These are phyloP conservation scores for Pestalotiopsis sp. DNA, from an alignment of 2,329 filamentous ascomycete genomes.

Conservation along the genomic window DNA sequence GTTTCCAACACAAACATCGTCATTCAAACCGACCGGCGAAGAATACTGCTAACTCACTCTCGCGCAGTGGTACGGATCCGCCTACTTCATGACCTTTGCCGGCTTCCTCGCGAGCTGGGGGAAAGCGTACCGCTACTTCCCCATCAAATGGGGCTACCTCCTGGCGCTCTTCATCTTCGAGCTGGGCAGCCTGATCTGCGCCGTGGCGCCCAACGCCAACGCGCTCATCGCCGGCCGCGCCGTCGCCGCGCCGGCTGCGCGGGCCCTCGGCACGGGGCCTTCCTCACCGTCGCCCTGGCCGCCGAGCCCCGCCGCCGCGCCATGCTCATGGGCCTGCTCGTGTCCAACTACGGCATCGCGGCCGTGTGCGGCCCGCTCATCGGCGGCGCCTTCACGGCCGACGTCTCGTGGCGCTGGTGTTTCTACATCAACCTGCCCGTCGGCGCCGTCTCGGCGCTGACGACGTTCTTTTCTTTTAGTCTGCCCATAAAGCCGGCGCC, in stretches of 20 bases:
- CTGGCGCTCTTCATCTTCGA: constrained; percentile 43
- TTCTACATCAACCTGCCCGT: constrained; percentile 43
- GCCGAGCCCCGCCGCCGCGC: constrained; percentile 26
- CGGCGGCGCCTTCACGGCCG: constrained; percentile 39
- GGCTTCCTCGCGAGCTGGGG: constrained; percentile 42
- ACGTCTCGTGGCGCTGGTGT: constrained; percentile 39
- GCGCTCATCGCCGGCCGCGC: constrained; percentile 44
- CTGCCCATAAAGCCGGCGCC: constrained; percentile 17
- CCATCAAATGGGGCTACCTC: constrained; percentile 34
- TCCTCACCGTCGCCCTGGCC: neutral
- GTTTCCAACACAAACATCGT: too few relatives aligned
- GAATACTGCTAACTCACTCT: too few relatives aligned
- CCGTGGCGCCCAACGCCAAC: constrained; percentile 53
- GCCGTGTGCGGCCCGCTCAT: constrained; percentile 37
- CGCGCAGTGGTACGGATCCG: constrained; percentile 32
- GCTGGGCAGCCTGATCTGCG: constrained; percentile 53
- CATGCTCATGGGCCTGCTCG: constrained; percentile 35
- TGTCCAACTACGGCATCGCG: constrained; percentile 36
- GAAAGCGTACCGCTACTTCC: constrained; percentile 40
- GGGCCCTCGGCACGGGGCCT: neutral
- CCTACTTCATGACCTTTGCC: constrained; percentile 37
- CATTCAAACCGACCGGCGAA: too few relatives aligned
- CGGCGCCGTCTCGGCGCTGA: constrained; percentile 29
- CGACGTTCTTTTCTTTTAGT: constrained; percentile 28
- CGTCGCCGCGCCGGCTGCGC: neutral